A percentile compares a stretch with the other conserved stretches of the same genome.
phyloP scores from a whole-genome alignment of 257 asterid species.

The Avicennia marina region DNA sequence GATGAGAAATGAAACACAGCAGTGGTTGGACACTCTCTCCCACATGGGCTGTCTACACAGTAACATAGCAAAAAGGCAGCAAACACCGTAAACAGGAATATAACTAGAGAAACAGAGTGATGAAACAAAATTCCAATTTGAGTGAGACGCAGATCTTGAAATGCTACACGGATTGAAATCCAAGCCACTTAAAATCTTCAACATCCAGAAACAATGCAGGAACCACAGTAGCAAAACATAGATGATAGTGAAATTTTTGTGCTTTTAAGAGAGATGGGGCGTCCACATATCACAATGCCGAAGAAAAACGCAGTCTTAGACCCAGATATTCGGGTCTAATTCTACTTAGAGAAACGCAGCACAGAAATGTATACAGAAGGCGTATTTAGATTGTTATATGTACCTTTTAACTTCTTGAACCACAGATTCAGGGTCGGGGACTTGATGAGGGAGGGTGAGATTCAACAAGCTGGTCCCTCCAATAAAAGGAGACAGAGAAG shows the following conservation, averaged over 20 bases:
- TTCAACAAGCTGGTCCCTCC: constrained; percentile 27
- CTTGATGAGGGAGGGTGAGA: constrained; percentile 46
- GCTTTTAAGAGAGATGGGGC: not conserved
- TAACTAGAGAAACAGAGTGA: constrained; percentile 1
- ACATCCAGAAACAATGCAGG: not conserved
- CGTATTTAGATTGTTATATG: not conserved
- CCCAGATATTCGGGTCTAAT: constrained; percentile 9
- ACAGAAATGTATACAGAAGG: not conserved
- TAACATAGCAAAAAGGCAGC: constrained; percentile 1
- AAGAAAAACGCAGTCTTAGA: constrained; percentile 17
- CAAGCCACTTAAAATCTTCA: not conserved
- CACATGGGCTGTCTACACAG: not conserved
- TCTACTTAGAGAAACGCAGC: constrained; percentile 1
- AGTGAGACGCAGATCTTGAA: constrained; percentile 31
- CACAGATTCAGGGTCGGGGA: constrained; percentile 42
- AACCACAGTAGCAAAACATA: not conserved
- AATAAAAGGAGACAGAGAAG: constrained; percentile 11
- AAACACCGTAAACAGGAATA: constrained; percentile 10
- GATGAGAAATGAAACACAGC: not conserved
- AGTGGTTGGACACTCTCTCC: not conserved
- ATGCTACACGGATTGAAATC: constrained; percentile 15
- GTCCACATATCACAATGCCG: constrained; percentile 1
- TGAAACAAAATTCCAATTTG: not conserved
- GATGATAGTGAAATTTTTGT: not conserved
- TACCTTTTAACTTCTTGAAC: constrained; percentile 46